Percentiles rank a stretch among this genome's conserved stretches.
phyloP scores from a whole-genome alignment of 2,329 filamentous ascomycete genomes.

The Pseudocercospora macadamiae region DNA sequence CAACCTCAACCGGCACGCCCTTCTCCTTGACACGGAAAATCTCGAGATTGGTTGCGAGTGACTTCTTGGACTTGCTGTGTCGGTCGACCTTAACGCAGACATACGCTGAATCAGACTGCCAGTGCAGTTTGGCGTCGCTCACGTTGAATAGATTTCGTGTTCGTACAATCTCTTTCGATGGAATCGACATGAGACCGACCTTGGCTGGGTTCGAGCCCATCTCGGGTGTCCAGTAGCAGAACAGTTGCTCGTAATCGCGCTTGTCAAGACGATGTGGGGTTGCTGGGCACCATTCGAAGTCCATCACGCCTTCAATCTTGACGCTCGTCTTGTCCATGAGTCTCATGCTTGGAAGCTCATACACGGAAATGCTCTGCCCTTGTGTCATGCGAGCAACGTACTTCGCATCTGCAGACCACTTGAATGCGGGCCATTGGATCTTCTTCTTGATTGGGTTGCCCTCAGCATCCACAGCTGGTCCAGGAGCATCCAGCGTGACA shows the following conservation, averaged over 20 bases:
- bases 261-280: constrained; percentile 78
- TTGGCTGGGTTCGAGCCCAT: constrained; percentile 97
- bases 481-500: constrained; percentile 79
- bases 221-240: constrained; percentile 99
- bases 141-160: constrained; percentile 98
- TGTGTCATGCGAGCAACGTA: constrained; percentile 92
- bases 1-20: constrained; percentile 96
- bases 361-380: constrained; percentile 85
- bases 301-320: constrained; percentile 95
- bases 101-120: constrained; percentile 93
- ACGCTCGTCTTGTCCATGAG: constrained; percentile 87
- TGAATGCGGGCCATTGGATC: constrained; percentile 97
- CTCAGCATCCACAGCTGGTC: constrained; percentile 61
- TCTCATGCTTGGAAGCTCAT: constrained; percentile 87
- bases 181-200: constrained; percentile 94
- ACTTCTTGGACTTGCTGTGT: constrained; percentile 99
- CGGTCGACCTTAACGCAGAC: constrained; percentile 98
- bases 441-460: constrained; percentile 79
- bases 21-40: constrained; percentile 98
- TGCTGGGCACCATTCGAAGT: constrained; percentile 96
- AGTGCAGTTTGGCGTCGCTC: constrained; percentile 95
- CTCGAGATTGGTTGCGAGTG: constrained; percentile 92
- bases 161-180: constrained; percentile 89
- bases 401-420: constrained; percentile 97
- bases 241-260: constrained; percentile 91